Conservation (phyloP, 1,284 basidiomycete species). For the Puccinia hordei region DNA sequence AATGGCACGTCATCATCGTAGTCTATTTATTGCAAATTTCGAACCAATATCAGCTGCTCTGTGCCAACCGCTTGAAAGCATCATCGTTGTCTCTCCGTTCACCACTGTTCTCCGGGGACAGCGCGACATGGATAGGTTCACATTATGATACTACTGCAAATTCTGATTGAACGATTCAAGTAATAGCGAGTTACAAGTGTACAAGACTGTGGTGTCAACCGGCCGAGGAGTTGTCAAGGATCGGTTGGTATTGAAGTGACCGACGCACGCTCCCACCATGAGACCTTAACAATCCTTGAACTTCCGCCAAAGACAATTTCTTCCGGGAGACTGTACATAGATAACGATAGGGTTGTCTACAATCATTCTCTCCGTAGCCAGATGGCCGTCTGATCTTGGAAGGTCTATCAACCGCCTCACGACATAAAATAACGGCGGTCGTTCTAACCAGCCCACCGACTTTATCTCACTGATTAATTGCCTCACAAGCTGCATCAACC, state of each 20-base stretch:
- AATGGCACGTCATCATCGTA: too few species aligned
- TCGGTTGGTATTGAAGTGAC: not conserved
- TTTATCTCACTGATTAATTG: not conserved
- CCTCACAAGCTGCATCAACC: not conserved
- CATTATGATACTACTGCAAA: too few species aligned
- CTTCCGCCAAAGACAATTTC: not conserved
- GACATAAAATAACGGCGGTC: not conserved
- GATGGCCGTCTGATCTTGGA: not conserved
- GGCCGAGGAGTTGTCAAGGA: not conserved
- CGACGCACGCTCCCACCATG: not conserved
- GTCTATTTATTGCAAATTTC: too few species aligned
- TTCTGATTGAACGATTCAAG: not conserved
- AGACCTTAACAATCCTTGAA: not conserved
- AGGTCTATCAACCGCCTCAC: not conserved
- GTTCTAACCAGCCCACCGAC: not conserved
- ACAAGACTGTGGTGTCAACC: not conserved
- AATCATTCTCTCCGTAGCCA: not conserved
- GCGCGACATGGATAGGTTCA: too few species aligned
- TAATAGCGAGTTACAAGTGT: not conserved
- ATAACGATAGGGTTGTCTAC: not conserved
- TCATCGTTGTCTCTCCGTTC: too few species aligned
- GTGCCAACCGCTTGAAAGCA: too few species aligned
- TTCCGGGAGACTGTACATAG: not conserved
- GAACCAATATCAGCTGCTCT: too few species aligned
- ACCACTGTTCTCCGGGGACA: too few species aligned